Base-by-base conservation (phyloP, 768 basidiomycete species). In the Myochromella boudieri region DNA sequence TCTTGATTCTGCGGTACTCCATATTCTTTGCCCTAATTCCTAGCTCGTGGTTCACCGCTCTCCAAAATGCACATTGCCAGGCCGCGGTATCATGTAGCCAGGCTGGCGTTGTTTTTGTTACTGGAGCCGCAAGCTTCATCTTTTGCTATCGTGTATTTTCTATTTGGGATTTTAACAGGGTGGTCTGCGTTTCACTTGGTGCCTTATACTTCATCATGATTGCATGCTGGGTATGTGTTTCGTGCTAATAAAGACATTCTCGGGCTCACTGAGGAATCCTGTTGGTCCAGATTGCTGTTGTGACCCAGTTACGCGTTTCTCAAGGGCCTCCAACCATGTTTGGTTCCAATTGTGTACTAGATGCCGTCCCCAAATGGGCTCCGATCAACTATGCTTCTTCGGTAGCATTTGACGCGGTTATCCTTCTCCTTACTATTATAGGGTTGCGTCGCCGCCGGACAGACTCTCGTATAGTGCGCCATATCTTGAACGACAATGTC, bases 301-400 rank as follows among this genome's bases (percentile, higher is more conserved):
- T 31, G 9, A 31, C n/a, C n/a, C 29, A n/a, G 8, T 8, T 31
- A n/a, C 9, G 29, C n/a, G 58, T 53, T 25, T 34, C 36, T 27
- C 44, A 37, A 14, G 56, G 58, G 21, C 51, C 58, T 11, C 42
- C 51, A 22, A 57, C 51, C 15, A 46, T 56, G n/a, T 55, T 55
- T 46, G 51, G 48, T 33, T 57, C 58, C 5, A 60, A 60, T 49
- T 60, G 58, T 37, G 41, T 52, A 32, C 51, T 55, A 51, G 31
- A 48, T 24, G 43, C 56, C 14, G 54, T 57, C 24, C 44, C 51
- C 11, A 44, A 49, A 6, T 56, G 57, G 54, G 46, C 59, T 11
- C 57, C 57, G 4, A 42, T 60, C 20, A 45, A 41, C 37, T 56
- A 46, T 41, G 55, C 55, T 12, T 60, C 57, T 8, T 49, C 57